Evolutionary conservation across 2,329 filamentous ascomycete genomes (phyloP), one percentile per base, ranked within the genome.

Genomic region (Furcasterigmium furcatum): DNA sequence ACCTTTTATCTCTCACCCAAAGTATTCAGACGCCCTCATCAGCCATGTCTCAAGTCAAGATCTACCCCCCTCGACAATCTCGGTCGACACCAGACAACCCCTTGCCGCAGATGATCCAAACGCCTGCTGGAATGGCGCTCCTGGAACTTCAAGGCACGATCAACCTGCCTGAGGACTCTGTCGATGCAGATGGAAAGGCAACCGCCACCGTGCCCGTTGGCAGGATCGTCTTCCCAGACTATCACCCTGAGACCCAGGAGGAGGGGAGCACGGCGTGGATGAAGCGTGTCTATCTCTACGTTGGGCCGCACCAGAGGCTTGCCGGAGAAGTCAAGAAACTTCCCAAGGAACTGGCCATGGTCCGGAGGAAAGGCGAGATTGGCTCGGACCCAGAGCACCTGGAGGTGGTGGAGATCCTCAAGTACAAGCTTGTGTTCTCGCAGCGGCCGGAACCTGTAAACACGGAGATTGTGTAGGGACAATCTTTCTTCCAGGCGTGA

Each of bases 141-240:
- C 74, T 99, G 46, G 94, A 97, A 69, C 80, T 99, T 13, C 94
- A 99, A 72, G 94, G 91, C 50, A 89, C 82, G 13, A 85, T 99
- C 68, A 92, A 95, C 64, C 73, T 91, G 1, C 84, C 89, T 8
- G 52, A 68, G 3, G 54, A 62, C 24, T 56, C 58, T 21, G 55
- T 61, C n/a, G 58, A 66, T 20, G 51, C 55, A 9, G 55, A 69
- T 43, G 53, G 63, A 21, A 51, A 61, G 19, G 41, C 59, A 5
- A 46, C 47, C 6, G 48, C 51, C 22, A 42, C 18, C 22, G 79
- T 80, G 2, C 67, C 73, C 21, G 74, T 95, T 52, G 91, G 91
- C 25, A 83, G 80, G 46, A 75, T 95, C 24, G 77, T 86, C 25
- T 95, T 95, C 57, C 90, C 90, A 2, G 77, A 88, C 55, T 89